phyloP scores from a whole-genome alignment of 257 asterid genomes.

The Orobanche coerulescens region DNA sequence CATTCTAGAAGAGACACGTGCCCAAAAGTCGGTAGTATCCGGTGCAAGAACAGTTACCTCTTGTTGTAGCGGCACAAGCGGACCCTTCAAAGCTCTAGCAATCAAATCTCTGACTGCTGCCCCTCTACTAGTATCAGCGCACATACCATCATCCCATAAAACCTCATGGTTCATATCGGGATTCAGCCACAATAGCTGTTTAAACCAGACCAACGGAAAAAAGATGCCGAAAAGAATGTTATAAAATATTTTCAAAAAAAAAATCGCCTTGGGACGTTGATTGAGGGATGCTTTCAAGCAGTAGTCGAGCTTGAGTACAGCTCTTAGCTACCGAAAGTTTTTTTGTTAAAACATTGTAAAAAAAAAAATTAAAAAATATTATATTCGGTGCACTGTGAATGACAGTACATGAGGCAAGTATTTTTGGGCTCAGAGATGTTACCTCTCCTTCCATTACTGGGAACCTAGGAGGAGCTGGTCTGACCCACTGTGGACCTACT shows the following conservation, averaged over 20 bases:
- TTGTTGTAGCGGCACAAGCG: constrained; percentile 83
- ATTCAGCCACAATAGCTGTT: constrained; percentile 85
- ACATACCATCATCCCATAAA: constrained; percentile 94
- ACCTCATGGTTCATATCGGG: constrained; percentile 83
- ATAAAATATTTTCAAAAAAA: no score
- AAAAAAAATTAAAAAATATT: no score
- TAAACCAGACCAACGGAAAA: constrained; percentile 20
- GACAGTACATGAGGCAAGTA: constrained; percentile 14
- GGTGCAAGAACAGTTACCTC: constrained; percentile 46
- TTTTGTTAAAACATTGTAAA: no score
- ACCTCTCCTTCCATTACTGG: constrained; percentile 91
- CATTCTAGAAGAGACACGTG: neutral
- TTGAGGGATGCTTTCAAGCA: no score
- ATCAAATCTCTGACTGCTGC: constrained; percentile 89
- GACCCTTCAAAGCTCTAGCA: constrained; percentile 84
- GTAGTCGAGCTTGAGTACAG: no score
- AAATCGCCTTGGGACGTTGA: no score
- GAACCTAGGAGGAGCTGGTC: constrained; percentile 88
- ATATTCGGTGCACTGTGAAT: constrained; percentile 6
- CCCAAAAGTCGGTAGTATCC: neutral
- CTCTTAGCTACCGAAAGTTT: no score
- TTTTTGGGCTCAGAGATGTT: constrained; percentile 23
- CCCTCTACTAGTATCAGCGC: constrained; percentile 95
- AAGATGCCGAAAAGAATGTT: neutral
- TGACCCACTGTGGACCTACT: constrained; percentile 78